Evolutionary conservation across 2,329 filamentous ascomycete species (phyloP).

Genomic region (Penicillium decumbens): DNA sequence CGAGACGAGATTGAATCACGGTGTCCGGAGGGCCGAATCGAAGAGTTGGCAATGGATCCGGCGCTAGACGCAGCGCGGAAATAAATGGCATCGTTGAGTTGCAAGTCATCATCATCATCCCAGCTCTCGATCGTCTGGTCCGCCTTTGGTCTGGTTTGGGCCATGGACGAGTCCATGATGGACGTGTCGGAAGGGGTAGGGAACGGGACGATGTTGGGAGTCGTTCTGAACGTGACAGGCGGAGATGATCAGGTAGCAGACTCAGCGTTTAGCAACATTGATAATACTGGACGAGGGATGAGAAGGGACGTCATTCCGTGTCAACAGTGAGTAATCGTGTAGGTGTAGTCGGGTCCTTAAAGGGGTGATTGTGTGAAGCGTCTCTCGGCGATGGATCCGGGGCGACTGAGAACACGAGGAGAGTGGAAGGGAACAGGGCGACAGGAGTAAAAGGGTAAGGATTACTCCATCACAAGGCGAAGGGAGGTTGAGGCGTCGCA

Average conservation of each 20-base stretch:
- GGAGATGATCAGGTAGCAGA: constrained; percentile 3
- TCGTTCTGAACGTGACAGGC: neutral
- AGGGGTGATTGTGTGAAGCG: neutral
- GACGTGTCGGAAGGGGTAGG: neutral
- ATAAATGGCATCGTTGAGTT: constrained; percentile 45
- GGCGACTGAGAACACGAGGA: neutral
- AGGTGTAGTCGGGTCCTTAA: neutral
- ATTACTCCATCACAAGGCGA: constrained; percentile 1
- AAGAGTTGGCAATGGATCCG: constrained; percentile 44
- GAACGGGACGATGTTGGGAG: neutral
- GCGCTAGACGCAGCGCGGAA: constrained; percentile 44
- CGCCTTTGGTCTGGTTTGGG: constrained; percentile 31
- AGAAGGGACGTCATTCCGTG: constrained; percentile 30
- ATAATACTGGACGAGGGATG: constrained; percentile 13
- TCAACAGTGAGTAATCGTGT: neutral
- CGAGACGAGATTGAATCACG: constrained; percentile 79
- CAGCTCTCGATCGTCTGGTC: constrained; percentile 45
- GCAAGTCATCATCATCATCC: constrained; percentile 48
- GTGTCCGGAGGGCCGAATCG: constrained; percentile 44
- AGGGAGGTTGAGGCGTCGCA: constrained; percentile 11
- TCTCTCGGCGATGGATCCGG: neutral
- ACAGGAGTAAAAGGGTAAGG: neutral
- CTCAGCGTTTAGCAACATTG: constrained; percentile 23
- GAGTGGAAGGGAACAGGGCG: neutral
- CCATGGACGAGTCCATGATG: constrained; percentile 39